A percentile compares a stretch with the other conserved stretches of the same genome.
Evolutionary conservation across 352 stramenopile genomes (phyloP).

Genomic region (Thalassiosira allenii): DNA sequence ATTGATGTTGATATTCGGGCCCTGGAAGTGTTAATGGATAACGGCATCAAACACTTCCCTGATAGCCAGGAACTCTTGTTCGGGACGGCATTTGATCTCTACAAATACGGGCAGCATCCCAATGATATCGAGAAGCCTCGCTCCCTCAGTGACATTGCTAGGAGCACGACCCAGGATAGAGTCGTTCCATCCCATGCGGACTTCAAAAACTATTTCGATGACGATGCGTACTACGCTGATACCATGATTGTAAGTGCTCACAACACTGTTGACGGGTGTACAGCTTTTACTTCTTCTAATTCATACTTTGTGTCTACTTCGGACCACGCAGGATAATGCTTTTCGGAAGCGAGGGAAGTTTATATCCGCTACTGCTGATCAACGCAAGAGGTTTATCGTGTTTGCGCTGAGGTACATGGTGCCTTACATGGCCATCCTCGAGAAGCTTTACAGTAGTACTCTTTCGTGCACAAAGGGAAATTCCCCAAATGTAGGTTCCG

Average conservation of each 20-base stretch:
- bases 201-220: conserved; percentile 77
- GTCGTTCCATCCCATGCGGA: conserved; percentile 72
- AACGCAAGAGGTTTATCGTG: conserved; percentile 68
- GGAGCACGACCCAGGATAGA: conserved; percentile 66
- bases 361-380: conserved; percentile 47
- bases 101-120: conserved; percentile 71
- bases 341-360: conserved; percentile 52
- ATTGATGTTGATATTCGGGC: conserved; percentile 81
- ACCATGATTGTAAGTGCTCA: conserved; percentile 65
- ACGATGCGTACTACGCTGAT: conserved; percentile 76
- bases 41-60: conserved; percentile 67
- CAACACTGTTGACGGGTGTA: background rate
- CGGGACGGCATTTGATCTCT: conserved; percentile 71
- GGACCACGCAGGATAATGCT: conserved; percentile 33
- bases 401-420: conserved; percentile 76
- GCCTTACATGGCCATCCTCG: conserved; percentile 76
- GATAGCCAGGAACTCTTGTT: conserved; percentile 54
- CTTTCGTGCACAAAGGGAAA: conserved; percentile 63
- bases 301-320: conserved; percentile 1
- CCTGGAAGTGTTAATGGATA: conserved; percentile 79
- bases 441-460: conserved; percentile 74
- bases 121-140: conserved; percentile 5
- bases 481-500: conserved; percentile 7
- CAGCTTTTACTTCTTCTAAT: conserved; percentile 4
- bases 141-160: conserved; percentile 71